Evolutionary conservation across 495 filamentous ascomycete species (phyloP), one percentile per base, ranked within the genome.

Genomic region (Hypoxylon fragiforme): DNA sequence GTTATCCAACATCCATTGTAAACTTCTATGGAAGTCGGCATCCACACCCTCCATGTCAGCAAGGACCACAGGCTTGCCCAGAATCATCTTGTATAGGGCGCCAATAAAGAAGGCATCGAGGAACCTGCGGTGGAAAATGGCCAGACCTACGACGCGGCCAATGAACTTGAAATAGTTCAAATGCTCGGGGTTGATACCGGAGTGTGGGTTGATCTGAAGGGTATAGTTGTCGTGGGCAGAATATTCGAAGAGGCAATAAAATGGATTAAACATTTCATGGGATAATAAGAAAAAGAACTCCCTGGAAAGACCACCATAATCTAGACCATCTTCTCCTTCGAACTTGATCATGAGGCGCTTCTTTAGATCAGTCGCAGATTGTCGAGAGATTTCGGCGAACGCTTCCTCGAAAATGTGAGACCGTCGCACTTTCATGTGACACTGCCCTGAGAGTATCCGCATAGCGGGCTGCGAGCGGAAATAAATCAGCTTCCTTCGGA

Each of bases 261-360:
- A 99, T 45, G 94, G 94, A 72, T 99, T 99, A 75, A 99, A 99
- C 94, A 99, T 99, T 78, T 99, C 94, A 73, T 99, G 94, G n/a
- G 94, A 97, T 32, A 99, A 83, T 49, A 99, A 80, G 85, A 97
- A 99, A 82, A 99, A 99, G 78, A 97, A 99, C 73, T 99, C 94
- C 81, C 94, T 87, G 15, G 94, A 99, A 34, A 99, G 83, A 79
- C 94, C 94, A 70, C 94, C 94, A 70, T 98, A 98, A 75, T 98
- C 94, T 40, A 98, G 76, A 70, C 94, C 94, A 64, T 98, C 94
- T 73, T 98, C 94, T 32, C 95, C 95, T 60, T 98, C 94, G 61
- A 98, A 98, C 73, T 98, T 98, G 71, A 98, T 96, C 94, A 98
- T 98, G 63, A 98, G 72, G 12, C 94, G 84, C 75, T 97, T 97